Evolutionary conservation across 306 rosid species (phyloP).

Genomic region (Calophaca sinica): DNA sequence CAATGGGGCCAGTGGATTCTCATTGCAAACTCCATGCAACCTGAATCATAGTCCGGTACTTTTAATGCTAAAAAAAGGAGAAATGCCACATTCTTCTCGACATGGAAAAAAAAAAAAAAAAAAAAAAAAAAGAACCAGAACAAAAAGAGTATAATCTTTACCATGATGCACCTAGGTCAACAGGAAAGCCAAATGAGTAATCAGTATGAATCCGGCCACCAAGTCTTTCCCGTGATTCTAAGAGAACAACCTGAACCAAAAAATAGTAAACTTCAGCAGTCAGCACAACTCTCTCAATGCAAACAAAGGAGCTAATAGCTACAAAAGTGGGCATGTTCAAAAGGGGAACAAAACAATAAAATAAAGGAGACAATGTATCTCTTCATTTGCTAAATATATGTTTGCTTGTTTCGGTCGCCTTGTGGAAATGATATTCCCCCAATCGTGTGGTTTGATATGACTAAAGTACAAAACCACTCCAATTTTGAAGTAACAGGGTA

Average conservation of each 20-base stretch:
- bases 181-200: constrained; percentile 95
- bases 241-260: constrained; percentile 73
- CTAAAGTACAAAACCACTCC: constrained; percentile 17
- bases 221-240: constrained; percentile 88
- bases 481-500: constrained; percentile 26
- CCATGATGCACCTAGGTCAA: constrained; percentile 99
- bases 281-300: neutral
- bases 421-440: neutral
- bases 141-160: constrained; percentile 37
- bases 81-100: constrained; percentile 13
- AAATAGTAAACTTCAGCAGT: neutral
- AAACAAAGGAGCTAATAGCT: neutral
- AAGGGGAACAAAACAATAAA: neutral
- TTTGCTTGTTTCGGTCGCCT: neutral
- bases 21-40: constrained; percentile 97
- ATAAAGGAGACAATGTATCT: neutral
- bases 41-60: constrained; percentile 52
- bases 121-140: neutral
- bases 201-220: constrained; percentile 95
- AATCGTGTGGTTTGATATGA: constrained; percentile 18
- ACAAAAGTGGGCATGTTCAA: constrained; percentile 1
- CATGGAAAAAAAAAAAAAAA: neutral
- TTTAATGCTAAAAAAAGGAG: neutral
- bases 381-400: constrained; percentile 31
- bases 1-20: constrained; percentile 94